A percentile compares a stretch with the other conserved stretches of the same genome.
phyloP scores from a whole-genome alignment of 1,284 basidiomycete genomes.

The Sporisorium reilianum region DNA sequence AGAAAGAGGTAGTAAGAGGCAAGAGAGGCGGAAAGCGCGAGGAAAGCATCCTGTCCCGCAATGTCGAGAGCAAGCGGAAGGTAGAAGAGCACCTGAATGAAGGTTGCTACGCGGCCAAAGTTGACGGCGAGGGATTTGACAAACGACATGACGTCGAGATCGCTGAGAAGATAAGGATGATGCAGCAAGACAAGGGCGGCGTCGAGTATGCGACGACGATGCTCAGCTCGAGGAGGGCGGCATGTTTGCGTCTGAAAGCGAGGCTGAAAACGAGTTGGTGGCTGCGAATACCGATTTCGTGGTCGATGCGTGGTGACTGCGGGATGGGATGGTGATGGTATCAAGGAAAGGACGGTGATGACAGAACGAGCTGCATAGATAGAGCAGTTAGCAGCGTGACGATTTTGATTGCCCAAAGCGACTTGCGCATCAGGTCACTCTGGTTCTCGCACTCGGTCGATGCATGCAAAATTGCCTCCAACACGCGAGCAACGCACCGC shows the following conservation, averaged over 20 bases:
- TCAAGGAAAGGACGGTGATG: neutral
- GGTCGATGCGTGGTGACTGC: neutral
- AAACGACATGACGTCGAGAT: constrained; percentile 32
- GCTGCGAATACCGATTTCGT: neutral
- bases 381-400: neutral
- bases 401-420: neutral
- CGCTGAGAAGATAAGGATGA: too few species aligned
- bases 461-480: neutral
- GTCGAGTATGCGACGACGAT: neutral
- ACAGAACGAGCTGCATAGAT: neutral
- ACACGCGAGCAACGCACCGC: neutral
- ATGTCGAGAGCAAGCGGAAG: constrained; percentile 67
- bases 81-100: constrained; percentile 67
- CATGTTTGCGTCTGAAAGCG: constrained; percentile 1
- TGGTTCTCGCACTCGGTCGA: too few species aligned
- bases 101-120: constrained; percentile 56
- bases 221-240: constrained; percentile 5
- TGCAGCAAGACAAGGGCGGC: too few species aligned
- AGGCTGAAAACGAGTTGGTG: neutral
- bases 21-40: constrained; percentile 66
- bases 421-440: constrained; percentile 2
- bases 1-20: constrained; percentile 64
- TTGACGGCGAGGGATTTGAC: constrained; percentile 44
- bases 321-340: constrained; percentile 3
- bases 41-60: constrained; percentile 66